Evolutionary conservation across 768 basidiomycete genomes (phyloP), one percentile per base, ranked within the genome.

Genomic region (Amanita polypyramis): DNA sequence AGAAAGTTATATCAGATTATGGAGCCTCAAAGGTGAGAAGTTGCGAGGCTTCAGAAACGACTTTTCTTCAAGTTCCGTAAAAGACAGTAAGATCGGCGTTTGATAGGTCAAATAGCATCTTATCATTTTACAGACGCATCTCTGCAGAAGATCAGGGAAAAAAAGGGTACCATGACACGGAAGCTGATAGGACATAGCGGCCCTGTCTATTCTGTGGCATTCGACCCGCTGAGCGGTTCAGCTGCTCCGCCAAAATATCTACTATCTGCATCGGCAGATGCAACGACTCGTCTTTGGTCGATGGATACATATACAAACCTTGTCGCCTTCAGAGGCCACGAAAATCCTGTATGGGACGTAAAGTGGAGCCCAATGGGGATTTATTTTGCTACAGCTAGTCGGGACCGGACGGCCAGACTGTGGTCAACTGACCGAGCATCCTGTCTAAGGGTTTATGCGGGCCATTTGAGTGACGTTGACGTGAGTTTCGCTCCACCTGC

Each of bases 281-380:
- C 87, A 1, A 94, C 95, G 0, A 69, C 83, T 36, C 80, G 96
- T 10, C 66, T 99, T 15, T 99, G 96, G 96, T 95, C 92, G 4
- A 69, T 97, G 64, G 92, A 98, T 53, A 96, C 95, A 0, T 80
- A 92, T 75, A 79, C 87, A 12, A 96, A 96, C 56, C 67, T 98
- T 8, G 93, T 93, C 15, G 93, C 85, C 5, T 99, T 93, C 60
- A 77, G 92, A 29, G 95, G 96, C 0, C 96, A 99, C 57, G 85
- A 94, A 60, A 94, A 96, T 62, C 93, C 96, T 0, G 83, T 99
- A 0, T 99, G 96, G 96, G 96, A 98, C 56, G 93, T 95, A 10
- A 85, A 97, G 61, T 99, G 96, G 96, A 94, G 90, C 58, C 95
- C 96, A 8, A 82, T 91, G 73, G 94, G 96, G 3, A 80, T 94